phyloP scores from a whole-genome alignment of 2,329 filamentous ascomycete species.

The Lecanicillium sp. region DNA sequence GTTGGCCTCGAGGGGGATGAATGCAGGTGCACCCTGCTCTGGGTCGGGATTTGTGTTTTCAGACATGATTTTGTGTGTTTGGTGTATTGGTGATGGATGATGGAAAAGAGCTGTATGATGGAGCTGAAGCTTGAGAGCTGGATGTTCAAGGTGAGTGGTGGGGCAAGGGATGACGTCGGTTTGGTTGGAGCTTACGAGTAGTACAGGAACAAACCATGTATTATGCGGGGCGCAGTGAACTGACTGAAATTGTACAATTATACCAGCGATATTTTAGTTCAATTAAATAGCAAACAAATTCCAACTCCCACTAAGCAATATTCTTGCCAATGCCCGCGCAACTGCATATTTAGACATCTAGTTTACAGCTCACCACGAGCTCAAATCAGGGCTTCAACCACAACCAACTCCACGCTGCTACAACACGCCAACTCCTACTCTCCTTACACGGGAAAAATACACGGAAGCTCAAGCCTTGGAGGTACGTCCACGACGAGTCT shows the following conservation, averaged over 20 bases:
- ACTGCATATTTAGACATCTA: no score
- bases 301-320: no score
- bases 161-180: slow-evolving; percentile 7
- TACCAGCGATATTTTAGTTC: not conserved
- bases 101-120: not conserved
- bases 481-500: slow-evolving; percentile 19
- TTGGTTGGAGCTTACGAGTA: no score
- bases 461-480: slow-evolving; percentile 14
- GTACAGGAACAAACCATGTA: no score
- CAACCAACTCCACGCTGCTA: no score
- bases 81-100: not conserved
- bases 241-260: no score
- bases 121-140: slow-evolving; percentile 2
- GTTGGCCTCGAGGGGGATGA: slow-evolving; percentile 63
- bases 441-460: no score
- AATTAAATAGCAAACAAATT: not conserved
- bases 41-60: slow-evolving; percentile 31
- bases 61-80: slow-evolving; percentile 19
- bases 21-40: slow-evolving; percentile 31
- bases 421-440: no score
- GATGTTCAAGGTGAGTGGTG: slow-evolving; percentile 5
- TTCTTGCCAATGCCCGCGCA: no score
- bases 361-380: no score
- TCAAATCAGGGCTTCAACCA: no score
- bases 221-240: no score